Evolutionary conservation across 176 grass and related monocot genomes (phyloP), one percentile per base, ranked within the genome.

Genomic region (Oryza meridionalis): DNA sequence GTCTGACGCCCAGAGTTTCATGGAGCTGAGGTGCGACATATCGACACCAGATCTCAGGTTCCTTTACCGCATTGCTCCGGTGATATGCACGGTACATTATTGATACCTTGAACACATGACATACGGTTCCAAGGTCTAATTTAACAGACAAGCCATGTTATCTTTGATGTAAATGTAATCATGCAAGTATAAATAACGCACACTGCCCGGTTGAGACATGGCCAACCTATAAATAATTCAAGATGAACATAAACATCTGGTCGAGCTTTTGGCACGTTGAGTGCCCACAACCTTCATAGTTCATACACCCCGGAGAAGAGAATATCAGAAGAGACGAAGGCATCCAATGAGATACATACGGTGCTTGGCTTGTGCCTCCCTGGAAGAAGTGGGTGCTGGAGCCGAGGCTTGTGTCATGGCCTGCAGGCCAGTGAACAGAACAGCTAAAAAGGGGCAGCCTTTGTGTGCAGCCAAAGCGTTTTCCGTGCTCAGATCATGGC

Each of bases 401-500:
- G 75, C 62, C 58, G n/a, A 72, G 11, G 69, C 42, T 43, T 46
- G 69, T 46, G 40, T 14, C 22, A 15, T 26, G 69, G 69, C 40
- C n/a, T 72, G 47, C 29, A 31, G 29, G 26, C 46, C 2, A n/a
- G 44, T 58, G 51, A 58, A 58, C 51, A 44, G 2, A 29, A 10
- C 44, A 27, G 72, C 26, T 75, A 55, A 80, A 80, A 33, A 50
- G 77, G 42, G 16, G 40, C 25, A 65, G 25, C 42, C 67, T 81
- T 80, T 80, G 65, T 50, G 65, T 24, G 65, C 32, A 16, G 78
- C 78, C 65, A 3, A 71, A 78, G 75, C 75, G 17, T 85, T 73
- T 80, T 79, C 58, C 68, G 76, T 49, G 42, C 27, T 62, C 10
- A 80, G 69, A 46, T 62, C 49, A 15, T 69, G 25, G 13, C 77